Percentiles rank a stretch among this genome's conserved stretches.
phyloP scores from a whole-genome alignment of 768 basidiomycete species.

The Tricholoma flavovirens region DNA sequence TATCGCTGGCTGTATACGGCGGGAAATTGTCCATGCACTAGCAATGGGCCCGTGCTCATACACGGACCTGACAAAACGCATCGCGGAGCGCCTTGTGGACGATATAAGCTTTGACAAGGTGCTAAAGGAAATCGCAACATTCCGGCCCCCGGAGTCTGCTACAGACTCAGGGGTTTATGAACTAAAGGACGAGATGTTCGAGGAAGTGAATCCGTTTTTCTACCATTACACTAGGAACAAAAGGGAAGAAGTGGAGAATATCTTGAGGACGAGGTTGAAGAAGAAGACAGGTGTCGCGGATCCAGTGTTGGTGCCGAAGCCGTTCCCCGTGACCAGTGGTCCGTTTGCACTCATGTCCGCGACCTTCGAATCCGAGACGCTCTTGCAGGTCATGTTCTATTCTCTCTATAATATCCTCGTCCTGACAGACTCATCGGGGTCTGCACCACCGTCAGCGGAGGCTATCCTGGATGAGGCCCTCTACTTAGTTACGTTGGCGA shows the following conservation, averaged over 20 bases:
- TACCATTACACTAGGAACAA: conserved; percentile 94
- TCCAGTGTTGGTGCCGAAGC: conserved; percentile 71
- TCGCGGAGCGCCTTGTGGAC: conserved; percentile 86
- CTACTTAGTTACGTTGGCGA: conserved; percentile 79
- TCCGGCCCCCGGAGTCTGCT: conserved; percentile 73
- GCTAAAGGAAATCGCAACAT: conserved; percentile 72
- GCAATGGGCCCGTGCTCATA: conserved; percentile 84
- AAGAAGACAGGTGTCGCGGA: conserved; percentile 58
- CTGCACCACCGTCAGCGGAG: conserved; percentile 73
- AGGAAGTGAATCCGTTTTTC: conserved; percentile 93
- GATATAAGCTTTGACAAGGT: conserved; percentile 77
- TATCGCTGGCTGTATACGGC: conserved; percentile 55
- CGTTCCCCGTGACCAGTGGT: conserved; percentile 55
- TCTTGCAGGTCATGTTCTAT: conserved; percentile 82
- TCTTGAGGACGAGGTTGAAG: conserved; percentile 61
- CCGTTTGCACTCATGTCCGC: conserved; percentile 65
- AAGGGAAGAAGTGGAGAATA: conserved; percentile 82
- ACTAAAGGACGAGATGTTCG: conserved; percentile 74
- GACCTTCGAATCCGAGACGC: conserved; percentile 62
- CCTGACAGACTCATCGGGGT: conserved; percentile 52
- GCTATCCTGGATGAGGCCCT: conserved; percentile 86
- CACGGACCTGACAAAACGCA: conserved; percentile 85
- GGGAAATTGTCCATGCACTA: conserved; percentile 88
- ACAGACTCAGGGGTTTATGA: conserved; percentile 85
- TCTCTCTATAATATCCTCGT: conserved; percentile 69